Conservation (phyloP, 192 early-diverging fungal genomes). For the Coemansia sp. region DNA sequence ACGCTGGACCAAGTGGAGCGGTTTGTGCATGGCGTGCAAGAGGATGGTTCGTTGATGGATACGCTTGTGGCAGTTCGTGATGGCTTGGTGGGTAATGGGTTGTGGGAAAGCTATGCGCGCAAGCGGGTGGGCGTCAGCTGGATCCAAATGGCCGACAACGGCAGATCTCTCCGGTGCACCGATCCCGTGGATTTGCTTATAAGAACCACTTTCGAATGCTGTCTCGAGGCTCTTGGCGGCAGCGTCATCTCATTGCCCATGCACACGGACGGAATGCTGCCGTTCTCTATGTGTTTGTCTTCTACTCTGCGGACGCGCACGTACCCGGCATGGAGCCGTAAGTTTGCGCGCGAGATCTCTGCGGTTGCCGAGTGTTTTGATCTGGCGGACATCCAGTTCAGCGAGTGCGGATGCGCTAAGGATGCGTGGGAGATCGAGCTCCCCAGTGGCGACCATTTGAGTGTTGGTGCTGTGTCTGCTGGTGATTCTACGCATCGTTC, state of each 20-base stretch:
- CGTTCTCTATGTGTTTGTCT: slow-evolving; percentile 20
- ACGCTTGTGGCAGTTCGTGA: slow-evolving; percentile 34
- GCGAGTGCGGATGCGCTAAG: neutral
- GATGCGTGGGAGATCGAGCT: neutral
- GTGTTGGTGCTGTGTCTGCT: neutral
- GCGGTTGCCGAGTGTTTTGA: slow-evolving; percentile 30
- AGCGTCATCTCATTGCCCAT: slow-evolving; percentile 20
- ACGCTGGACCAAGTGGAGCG: slow-evolving; percentile 24
- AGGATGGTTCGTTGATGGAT: slow-evolving; percentile 21
- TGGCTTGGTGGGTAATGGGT: slow-evolving; percentile 41
- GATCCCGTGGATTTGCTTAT: slow-evolving; percentile 38
- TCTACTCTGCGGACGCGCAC: slow-evolving; percentile 28
- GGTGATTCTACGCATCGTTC: neutral
- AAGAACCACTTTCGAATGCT: slow-evolving; percentile 27
- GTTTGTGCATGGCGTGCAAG: slow-evolving; percentile 23
- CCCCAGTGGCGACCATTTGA: neutral
- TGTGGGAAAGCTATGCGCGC: slow-evolving; percentile 53
- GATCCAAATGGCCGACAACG: slow-evolving; percentile 10
- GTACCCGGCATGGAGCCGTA: slow-evolving; percentile 51
- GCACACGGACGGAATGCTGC: neutral
- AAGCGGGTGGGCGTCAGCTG: slow-evolving; percentile 51
- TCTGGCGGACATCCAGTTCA: neutral
- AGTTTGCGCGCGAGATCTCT: slow-evolving; percentile 49
- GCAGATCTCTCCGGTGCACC: neutral
- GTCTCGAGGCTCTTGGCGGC: slow-evolving; percentile 48